These are phyloP conservation scores for Hyaloperonospora brassicae DNA, from an alignment of 352 stramenopile species.

Conservation along the genomic window DNA sequence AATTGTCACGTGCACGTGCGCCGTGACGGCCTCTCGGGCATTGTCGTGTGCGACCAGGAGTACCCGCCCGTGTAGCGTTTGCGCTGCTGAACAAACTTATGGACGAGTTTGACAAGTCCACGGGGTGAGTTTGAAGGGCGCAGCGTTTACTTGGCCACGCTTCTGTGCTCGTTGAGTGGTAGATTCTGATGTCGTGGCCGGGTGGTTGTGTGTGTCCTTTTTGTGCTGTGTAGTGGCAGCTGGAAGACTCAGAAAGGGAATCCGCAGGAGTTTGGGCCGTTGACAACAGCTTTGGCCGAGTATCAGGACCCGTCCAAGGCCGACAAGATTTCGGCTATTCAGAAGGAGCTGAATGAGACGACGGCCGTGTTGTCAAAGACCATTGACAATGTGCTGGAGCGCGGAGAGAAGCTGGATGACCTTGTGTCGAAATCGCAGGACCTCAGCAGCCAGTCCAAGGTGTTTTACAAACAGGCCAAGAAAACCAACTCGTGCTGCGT, in stretches of 20 bases:
- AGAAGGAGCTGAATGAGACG: conserved; percentile 99
- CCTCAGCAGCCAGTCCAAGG: conserved; percentile 97
- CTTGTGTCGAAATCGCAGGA: conserved; percentile 98
- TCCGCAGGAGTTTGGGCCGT: conserved; percentile 84
- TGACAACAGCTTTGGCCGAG: conserved; percentile 91
- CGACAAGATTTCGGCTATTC: conserved; percentile 99
- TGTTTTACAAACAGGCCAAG: conserved; percentile 99
- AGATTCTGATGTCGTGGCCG: conserved; percentile 12
- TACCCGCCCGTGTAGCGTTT: conserved; percentile 98
- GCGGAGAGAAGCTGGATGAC: conserved; percentile 98
- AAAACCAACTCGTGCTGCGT: conserved; percentile 99
- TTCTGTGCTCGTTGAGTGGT: conserved; percentile 12
- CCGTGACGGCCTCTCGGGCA: conserved; percentile 92
- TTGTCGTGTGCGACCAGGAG: conserved; percentile 96
- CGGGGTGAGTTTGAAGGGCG: conserved; percentile 15
- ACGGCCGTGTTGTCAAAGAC: conserved; percentile 98
- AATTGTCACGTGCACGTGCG: conserved; percentile 98
- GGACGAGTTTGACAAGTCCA: conserved; percentile 91
- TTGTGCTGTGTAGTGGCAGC: conserved; percentile 29
- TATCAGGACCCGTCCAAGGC: conserved; percentile 97
- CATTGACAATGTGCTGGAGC: conserved; percentile 97
- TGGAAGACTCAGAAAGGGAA: conserved; percentile 55
- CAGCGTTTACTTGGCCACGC: conserved; percentile 8
- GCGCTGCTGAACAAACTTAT: conserved; percentile 94
- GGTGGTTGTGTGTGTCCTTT: too few relatives aligned